A percentile compares a stretch with the other conserved stretches of the same genome.
These are phyloP conservation scores for Chrysosporium keratinophilum DNA, from an alignment of 2,329 filamentous ascomycete species.

Conservation along the genomic window DNA sequence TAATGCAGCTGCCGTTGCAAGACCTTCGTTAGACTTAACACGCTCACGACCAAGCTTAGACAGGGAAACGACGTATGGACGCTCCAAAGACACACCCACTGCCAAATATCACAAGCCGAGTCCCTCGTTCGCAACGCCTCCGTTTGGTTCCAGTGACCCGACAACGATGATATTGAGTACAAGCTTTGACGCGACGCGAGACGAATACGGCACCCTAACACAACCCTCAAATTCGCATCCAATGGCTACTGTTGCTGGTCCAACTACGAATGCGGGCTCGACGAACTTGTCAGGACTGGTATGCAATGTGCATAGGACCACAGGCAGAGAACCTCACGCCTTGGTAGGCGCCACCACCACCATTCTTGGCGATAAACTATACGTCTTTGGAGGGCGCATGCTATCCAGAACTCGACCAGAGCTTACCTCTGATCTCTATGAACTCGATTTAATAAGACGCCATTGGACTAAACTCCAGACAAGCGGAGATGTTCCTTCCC, in stretches of 20 bases:
- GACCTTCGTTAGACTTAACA: constrained; percentile 1
- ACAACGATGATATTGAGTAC: constrained; percentile 1
- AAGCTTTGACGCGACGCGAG: background rate
- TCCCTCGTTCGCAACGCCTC: background rate
- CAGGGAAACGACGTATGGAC: background rate
- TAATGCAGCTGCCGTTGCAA: background rate
- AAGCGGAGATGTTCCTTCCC: constrained; percentile 73
- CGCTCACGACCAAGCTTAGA: background rate
- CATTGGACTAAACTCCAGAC: constrained; percentile 90
- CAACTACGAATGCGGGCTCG: constrained; percentile 4
- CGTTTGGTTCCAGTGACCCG: background rate
- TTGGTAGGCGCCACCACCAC: constrained; percentile 93
- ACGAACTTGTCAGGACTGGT: constrained; percentile 55
- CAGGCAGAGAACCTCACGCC: constrained; percentile 79
- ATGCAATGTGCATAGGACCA: constrained; percentile 67
- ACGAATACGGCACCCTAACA: background rate
- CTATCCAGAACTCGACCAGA: constrained; percentile 74
- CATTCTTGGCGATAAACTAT: constrained; percentile 87
- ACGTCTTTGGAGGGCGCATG: constrained; percentile 87
- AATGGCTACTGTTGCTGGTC: background rate
- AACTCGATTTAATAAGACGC: constrained; percentile 77
- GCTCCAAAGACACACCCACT: background rate
- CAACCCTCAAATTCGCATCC: constrained; percentile 4
- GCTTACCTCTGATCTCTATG: constrained; percentile 82
- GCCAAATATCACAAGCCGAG: constrained; percentile 5